Percentiles rank a stretch among this genome's conserved stretches.
These are phyloP conservation scores for Lepidium aucheri DNA, from an alignment of 345 rosid genomes.

Conservation along the genomic window DNA sequence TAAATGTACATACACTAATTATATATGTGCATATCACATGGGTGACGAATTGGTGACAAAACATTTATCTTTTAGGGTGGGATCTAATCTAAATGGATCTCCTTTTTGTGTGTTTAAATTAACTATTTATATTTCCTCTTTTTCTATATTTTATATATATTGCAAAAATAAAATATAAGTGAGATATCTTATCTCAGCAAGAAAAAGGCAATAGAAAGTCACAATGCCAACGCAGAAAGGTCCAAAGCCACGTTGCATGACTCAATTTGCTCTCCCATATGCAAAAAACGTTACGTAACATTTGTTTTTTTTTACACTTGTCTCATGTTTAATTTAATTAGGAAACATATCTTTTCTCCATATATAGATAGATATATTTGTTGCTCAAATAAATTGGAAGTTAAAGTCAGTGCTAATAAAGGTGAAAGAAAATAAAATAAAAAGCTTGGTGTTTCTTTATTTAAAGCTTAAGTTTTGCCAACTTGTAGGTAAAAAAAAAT, in stretches of 20 bases:
- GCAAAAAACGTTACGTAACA: slow-evolving; percentile 11
- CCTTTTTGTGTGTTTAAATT: slow-evolving; percentile 10
- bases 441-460: background rate
- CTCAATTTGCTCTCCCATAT: slow-evolving; percentile 9
- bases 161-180: slow-evolving; percentile 5
- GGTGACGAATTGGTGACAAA: slow-evolving; percentile 21
- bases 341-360: slow-evolving; percentile 14
- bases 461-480: background rate
- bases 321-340: slow-evolving; percentile 3
- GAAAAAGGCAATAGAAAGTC: slow-evolving; percentile 15
- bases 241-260: slow-evolving; percentile 25
- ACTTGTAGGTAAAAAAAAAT: slow-evolving; percentile 18
- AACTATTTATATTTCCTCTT: background rate
- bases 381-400: background rate
- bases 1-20: background rate
- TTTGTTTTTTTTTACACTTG: background rate
- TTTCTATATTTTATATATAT: background rate
- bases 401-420: background rate
- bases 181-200: slow-evolving; percentile 18
- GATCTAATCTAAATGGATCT: slow-evolving; percentile 16
- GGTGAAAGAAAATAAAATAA: background rate
- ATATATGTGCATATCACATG: slow-evolving; percentile 20
- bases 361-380: background rate
- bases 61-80: background rate
- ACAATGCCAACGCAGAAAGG: slow-evolving; percentile 24